These are phyloP conservation scores for Cyclotella atomus DNA, from an alignment of 108 stramenopile species.

Conservation along the genomic window DNA sequence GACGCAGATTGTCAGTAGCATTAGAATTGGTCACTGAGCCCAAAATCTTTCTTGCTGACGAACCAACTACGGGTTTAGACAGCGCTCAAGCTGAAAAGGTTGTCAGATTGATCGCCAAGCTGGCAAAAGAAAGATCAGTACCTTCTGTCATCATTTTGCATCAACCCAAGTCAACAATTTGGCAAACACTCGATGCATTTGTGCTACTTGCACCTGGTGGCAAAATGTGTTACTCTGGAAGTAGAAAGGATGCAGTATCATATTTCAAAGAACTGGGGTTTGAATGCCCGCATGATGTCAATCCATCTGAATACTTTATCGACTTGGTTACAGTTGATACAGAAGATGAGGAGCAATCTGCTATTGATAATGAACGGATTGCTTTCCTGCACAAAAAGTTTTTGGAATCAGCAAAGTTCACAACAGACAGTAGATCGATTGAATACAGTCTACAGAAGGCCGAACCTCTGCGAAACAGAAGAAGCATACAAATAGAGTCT, in stretches of 20 bases:
- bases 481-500: not conserved
- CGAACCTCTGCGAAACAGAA: not conserved
- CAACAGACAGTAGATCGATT: not conserved
- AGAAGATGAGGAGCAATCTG: constrained; percentile 59
- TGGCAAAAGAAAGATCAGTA: constrained; percentile 63
- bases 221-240: constrained; percentile 70
- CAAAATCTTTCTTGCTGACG: constrained; percentile 76
- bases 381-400: constrained; percentile 48
- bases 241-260: constrained; percentile 41
- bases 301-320: constrained; percentile 87
- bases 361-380: constrained; percentile 60
- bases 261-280: constrained; percentile 76
- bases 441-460: not conserved
- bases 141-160: constrained; percentile 74
- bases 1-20: constrained; percentile 80
- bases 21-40: constrained; percentile 72
- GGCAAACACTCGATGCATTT: constrained; percentile 54
- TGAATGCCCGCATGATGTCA: constrained; percentile 68
- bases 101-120: constrained; percentile 52
- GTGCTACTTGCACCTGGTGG: constrained; percentile 80
- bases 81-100: constrained; percentile 73
- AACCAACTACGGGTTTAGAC: constrained; percentile 87
- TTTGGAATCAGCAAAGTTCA: constrained; percentile 22
- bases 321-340: constrained; percentile 82
- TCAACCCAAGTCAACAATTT: constrained; percentile 79